Conservation (phyloP, 352 stramenopile species). For the Globisporangium alternatum region DNA sequence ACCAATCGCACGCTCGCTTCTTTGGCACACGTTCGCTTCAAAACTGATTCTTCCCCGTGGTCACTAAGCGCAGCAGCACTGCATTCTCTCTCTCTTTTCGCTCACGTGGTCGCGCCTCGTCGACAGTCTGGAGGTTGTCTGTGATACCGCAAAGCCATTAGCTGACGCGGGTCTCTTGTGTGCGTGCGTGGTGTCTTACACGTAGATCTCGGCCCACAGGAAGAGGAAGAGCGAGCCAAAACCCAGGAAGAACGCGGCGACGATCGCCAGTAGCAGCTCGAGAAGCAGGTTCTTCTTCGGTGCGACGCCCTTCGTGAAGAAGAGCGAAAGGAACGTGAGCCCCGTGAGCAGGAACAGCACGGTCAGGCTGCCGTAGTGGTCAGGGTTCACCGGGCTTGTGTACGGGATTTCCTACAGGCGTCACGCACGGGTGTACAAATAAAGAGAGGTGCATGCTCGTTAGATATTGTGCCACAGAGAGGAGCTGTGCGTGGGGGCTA, state of each 20-base stretch:
- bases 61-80: neutral
- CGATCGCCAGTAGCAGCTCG: conserved; percentile 65
- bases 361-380: conserved; percentile 67
- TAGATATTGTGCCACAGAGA: neutral
- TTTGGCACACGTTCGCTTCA: conserved; percentile 4
- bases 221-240: conserved; percentile 86
- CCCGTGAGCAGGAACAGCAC: conserved; percentile 56
- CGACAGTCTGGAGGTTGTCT: neutral
- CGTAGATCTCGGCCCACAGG: conserved; percentile 87
- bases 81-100: neutral
- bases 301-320: conserved; percentile 75
- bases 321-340: conserved; percentile 76
- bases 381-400: conserved; percentile 69
- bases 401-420: conserved; percentile 71
- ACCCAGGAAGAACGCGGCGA: conserved; percentile 70
- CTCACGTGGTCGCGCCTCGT: neutral
- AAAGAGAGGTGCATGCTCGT: neutral
- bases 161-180: neutral
- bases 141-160: neutral
- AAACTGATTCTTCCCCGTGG: conserved; percentile 2
- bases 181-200: conserved; percentile 34
- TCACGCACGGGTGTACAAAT: neutral
- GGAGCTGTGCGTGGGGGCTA: neutral
- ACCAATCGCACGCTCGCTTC: neutral
- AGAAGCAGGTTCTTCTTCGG: conserved; percentile 75